phyloP scores from a whole-genome alignment of 306 rosid species.

The Inga oerstediana region DNA sequence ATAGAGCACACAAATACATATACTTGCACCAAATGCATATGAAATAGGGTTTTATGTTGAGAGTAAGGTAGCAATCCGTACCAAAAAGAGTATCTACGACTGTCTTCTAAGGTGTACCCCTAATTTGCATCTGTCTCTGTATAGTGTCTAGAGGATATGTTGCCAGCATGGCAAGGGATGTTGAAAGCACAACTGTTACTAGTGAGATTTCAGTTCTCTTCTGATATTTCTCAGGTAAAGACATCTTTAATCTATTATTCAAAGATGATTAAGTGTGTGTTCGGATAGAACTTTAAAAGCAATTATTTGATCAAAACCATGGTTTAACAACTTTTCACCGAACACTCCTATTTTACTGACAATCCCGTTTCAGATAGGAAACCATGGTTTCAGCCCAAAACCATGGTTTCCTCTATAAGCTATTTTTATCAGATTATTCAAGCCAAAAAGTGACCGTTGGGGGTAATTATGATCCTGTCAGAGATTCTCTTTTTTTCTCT shows the following conservation, averaged over 20 bases:
- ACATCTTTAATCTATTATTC: conserved; percentile 78
- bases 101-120: conserved; percentile 82
- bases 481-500: no score
- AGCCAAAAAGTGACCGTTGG: no score
- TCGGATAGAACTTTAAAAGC: no score
- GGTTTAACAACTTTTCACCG: no score
- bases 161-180: conserved; percentile 79
- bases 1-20: neutral
- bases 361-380: no score
- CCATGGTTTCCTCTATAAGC: no score
- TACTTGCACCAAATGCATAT: neutral
- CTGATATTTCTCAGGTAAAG: conserved; percentile 82
- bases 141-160: conserved; percentile 91
- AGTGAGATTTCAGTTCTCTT: conserved; percentile 75
- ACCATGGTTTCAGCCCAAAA: no score
- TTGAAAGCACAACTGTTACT: conserved; percentile 69
- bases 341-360: no score
- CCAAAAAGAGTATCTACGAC: conserved; percentile 87
- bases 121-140: conserved; percentile 95
- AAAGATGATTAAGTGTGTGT: neutral
- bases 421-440: no score
- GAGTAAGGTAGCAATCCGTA: conserved; percentile 22
- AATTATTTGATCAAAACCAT: no score
- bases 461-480: no score
- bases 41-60: neutral